Conservation (phyloP, 805 yeast genomes). For the Yamadazyma sp. region DNA sequence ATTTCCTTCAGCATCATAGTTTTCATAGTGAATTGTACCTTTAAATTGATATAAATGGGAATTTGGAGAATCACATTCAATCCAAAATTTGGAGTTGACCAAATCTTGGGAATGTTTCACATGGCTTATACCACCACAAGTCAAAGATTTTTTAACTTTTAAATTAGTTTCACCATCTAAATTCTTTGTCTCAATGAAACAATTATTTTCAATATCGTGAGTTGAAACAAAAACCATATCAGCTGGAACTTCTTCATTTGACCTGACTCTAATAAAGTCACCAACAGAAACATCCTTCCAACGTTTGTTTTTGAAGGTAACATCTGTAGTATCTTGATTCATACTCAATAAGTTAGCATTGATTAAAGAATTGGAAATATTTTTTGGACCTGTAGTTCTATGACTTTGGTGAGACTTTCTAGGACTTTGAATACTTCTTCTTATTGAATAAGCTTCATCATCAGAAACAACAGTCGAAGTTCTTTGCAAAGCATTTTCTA, state of each 20-base stretch:
- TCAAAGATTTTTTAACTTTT: constrained; percentile 54
- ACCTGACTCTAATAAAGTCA: constrained; percentile 64
- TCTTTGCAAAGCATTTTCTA: constrained; percentile 29
- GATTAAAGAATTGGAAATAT: constrained; percentile 17
- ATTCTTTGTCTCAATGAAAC: constrained; percentile 78
- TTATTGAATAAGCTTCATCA: constrained; percentile 5
- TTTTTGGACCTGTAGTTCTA: constrained; percentile 5
- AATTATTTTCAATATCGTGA: constrained; percentile 64
- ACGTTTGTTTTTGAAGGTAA: constrained; percentile 44
- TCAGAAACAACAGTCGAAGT: constrained; percentile 35
- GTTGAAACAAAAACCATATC: constrained; percentile 64
- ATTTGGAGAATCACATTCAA: constrained; percentile 75
- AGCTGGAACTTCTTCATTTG: constrained; percentile 79
- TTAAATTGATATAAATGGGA: constrained; percentile 60
- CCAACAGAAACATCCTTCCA: constrained; percentile 78
- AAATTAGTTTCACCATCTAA: constrained; percentile 82
- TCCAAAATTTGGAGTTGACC: constrained; percentile 52
- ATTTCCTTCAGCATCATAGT: constrained; percentile 28
- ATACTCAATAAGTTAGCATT: constrained; percentile 24
- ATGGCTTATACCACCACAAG: constrained; percentile 45
- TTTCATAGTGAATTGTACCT: constrained; percentile 59
- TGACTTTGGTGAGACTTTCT: constrained; percentile 12
- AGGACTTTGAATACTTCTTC: constrained; percentile 7
- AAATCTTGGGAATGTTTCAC: constrained; percentile 58
- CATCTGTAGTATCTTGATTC: constrained; percentile 29